Percentiles rank a stretch among this genome's conserved stretches.
phyloP scores from a whole-genome alignment of 2,329 filamentous ascomycete genomes.

The Nothophoma quercina region DNA sequence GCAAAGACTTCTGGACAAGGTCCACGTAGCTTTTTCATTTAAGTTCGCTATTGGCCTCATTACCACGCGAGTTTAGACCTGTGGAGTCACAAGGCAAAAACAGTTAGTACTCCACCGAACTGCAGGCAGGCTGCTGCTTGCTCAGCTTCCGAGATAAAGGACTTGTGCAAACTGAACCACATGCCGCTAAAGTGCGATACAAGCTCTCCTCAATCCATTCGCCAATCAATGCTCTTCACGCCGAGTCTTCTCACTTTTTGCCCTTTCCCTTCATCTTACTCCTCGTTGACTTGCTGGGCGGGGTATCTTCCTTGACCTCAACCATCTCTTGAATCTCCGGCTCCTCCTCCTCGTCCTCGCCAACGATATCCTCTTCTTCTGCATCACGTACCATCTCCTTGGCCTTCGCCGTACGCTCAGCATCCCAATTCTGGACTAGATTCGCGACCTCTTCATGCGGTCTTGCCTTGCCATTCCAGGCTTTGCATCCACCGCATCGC shows the following conservation, averaged over 20 bases:
- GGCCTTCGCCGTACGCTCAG: conserved; percentile 61
- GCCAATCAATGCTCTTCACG: neutral
- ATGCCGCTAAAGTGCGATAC: conserved; percentile 4
- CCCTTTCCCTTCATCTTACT: conserved; percentile 52
- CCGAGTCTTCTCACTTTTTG: conserved; percentile 40
- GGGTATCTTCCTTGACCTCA: conserved; percentile 25
- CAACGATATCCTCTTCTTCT: conserved; percentile 34
- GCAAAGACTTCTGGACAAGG: too few relatives aligned
- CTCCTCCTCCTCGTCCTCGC: conserved; percentile 30
- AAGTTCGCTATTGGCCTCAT: too few relatives aligned
- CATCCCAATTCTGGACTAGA: conserved; percentile 43
- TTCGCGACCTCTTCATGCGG: conserved; percentile 67
- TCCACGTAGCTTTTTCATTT: too few relatives aligned
- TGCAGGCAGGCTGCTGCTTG: too few relatives aligned
- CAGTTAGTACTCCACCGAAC: too few relatives aligned
- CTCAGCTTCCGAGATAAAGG: too few relatives aligned
- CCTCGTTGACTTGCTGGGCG: conserved; percentile 49
- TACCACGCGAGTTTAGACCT: too few relatives aligned
- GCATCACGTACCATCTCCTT: conserved; percentile 27
- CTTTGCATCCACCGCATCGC: conserved; percentile 86
- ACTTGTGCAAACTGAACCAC: neutral
- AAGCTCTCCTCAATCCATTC: neutral
- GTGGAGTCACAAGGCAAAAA: too few relatives aligned
- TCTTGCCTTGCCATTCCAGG: conserved; percentile 82
- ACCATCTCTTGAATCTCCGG: conserved; percentile 2